Conservation (phyloP, 192 early-diverging fungal genomes). For the Coemansia erecta region DNA sequence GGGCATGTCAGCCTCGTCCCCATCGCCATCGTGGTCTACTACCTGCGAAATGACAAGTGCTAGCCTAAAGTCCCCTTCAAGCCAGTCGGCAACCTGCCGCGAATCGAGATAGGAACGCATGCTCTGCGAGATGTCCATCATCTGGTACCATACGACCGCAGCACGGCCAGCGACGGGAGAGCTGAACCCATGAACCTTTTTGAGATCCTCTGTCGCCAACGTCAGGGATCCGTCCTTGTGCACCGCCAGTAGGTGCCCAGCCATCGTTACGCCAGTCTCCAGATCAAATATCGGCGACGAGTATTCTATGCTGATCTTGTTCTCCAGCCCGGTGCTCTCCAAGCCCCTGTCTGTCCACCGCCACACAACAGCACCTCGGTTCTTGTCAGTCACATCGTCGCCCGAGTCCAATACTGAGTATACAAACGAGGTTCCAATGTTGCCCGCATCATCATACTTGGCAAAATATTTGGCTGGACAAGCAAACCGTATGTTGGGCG, state of each 20-base stretch:
- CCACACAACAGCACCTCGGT: slow-evolving; percentile 32
- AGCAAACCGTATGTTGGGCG: slow-evolving; percentile 45
- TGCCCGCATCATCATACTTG: slow-evolving; percentile 13
- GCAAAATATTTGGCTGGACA: slow-evolving; percentile 47
- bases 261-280: slow-evolving; percentile 33
- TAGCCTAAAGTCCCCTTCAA: slow-evolving; percentile 30
- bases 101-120: slow-evolving; percentile 55
- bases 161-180: slow-evolving; percentile 14
- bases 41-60: slow-evolving; percentile 14
- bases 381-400: slow-evolving; percentile 13
- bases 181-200: slow-evolving; percentile 7
- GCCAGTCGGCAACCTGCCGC: slow-evolving; percentile 49
- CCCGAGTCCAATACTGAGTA: slow-evolving; percentile 34
- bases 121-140: slow-evolving; percentile 43
- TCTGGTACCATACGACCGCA: slow-evolving; percentile 42
- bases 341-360: slow-evolving; percentile 51
- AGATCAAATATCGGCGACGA: slow-evolving; percentile 25
- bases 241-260: slow-evolving; percentile 31
- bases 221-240: slow-evolving; percentile 39
- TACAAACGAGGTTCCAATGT: slow-evolving; percentile 21
- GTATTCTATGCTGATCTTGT: slow-evolving; percentile 26
- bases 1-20: too few species aligned
- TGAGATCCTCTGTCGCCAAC: slow-evolving; percentile 20
- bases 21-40: too few species aligned
- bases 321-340: slow-evolving; percentile 44